A percentile compares a stretch with the other conserved stretches of the same genome.
These are phyloP conservation scores for Colletotrichum liriopes DNA, from an alignment of 2,329 filamentous ascomycete species.

Conservation along the genomic window DNA sequence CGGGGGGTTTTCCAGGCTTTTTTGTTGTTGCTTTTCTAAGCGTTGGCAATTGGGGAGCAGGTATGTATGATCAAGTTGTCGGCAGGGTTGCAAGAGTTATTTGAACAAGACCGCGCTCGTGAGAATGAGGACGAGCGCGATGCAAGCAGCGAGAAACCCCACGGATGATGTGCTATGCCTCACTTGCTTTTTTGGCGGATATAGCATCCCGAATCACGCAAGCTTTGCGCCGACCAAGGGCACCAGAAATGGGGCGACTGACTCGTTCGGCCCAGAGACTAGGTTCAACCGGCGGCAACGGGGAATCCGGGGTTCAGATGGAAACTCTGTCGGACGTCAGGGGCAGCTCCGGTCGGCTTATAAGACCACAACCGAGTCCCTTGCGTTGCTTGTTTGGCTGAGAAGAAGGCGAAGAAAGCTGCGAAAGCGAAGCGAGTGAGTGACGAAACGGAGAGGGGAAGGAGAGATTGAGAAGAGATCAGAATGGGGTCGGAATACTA, in stretches of 20 bases:
- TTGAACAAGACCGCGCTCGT: neutral
- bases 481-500: neutral
- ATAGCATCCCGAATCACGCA: neutral
- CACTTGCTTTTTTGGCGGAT: neutral
- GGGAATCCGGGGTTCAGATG: neutral
- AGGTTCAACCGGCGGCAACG: neutral
- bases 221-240: neutral
- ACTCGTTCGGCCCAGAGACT: neutral
- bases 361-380: neutral
- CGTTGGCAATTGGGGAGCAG: too few relatives aligned
- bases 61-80: neutral
- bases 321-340: neutral
- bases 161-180: neutral
- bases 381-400: neutral
- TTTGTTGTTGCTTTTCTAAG: too few relatives aligned
- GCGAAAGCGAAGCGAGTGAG: neutral
- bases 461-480: neutral
- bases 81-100: neutral
- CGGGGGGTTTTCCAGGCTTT: neutral
- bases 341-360: neutral
- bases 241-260: neutral
- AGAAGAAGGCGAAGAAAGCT: neutral
- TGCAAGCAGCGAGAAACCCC: neutral
- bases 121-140: neutral
- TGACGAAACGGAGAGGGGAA: neutral